Evolutionary conservation across 495 filamentous ascomycete species (phyloP).

Genomic region (Cenococcum geophilum): DNA sequence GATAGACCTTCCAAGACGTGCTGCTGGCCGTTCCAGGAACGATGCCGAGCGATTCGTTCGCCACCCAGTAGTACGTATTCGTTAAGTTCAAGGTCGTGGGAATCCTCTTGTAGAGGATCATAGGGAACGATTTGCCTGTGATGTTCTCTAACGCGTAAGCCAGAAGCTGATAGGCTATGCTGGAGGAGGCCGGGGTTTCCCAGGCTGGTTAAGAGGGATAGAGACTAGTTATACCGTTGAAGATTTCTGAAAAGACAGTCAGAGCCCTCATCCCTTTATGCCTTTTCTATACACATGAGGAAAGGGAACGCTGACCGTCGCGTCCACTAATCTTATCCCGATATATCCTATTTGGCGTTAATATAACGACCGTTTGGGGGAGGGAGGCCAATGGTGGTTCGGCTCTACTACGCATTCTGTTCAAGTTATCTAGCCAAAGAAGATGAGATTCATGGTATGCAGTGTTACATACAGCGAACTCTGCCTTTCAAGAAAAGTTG

Average conservation of each 20-base stretch:
- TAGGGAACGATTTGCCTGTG: slow-evolving; percentile 42
- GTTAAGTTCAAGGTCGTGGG: slow-evolving; percentile 23
- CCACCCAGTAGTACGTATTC: slow-evolving; percentile 17
- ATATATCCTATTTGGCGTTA: no score
- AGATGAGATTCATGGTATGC: no score
- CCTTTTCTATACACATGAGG: no score
- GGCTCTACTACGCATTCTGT: no score
- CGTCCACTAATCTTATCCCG: no score
- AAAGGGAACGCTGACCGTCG: no score
- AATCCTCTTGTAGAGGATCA: slow-evolving; percentile 41
- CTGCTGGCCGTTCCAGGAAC: slow-evolving; percentile 17
- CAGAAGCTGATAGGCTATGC: slow-evolving; percentile 50
- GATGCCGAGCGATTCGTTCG: slow-evolving; percentile 17
- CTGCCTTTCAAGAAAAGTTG: no score
- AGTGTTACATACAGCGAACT: no score
- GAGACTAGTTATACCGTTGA: slow-evolving; percentile 8
- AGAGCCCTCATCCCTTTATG: no score
- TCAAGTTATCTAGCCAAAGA: no score
- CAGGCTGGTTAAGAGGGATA: slow-evolving; percentile 8
- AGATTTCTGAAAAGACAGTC: slow-evolving; percentile 2
- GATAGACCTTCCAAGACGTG: slow-evolving; percentile 17
- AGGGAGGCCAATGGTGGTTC: no score
- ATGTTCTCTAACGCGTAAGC: slow-evolving; percentile 51
- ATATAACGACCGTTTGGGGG: no score
- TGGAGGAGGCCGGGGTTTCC: slow-evolving; percentile 51